phyloP scores from a whole-genome alignment of 176 grass and related monocot genomes.

The Oropetium thomaeum region DNA sequence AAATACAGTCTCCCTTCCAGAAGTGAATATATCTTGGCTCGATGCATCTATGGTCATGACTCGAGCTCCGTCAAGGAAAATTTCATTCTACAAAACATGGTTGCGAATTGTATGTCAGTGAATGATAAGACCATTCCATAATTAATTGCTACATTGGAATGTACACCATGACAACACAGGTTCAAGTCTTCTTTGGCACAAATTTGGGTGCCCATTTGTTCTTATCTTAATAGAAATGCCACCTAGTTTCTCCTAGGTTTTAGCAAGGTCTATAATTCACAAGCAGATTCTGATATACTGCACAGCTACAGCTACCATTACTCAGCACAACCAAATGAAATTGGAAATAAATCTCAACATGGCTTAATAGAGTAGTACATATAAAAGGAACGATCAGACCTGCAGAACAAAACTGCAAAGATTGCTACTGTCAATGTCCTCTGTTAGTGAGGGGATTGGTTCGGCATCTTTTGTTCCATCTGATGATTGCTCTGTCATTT shows the following conservation, averaged over 20 bases:
- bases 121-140: not conserved
- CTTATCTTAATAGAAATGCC: too few relatives aligned
- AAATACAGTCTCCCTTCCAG: slow-evolving; percentile 57
- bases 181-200: too few relatives aligned
- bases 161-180: too few relatives aligned
- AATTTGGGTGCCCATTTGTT: too few relatives aligned
- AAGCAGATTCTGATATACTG: not conserved
- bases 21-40: slow-evolving; percentile 58
- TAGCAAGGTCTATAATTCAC: not conserved
- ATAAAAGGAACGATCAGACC: too few relatives aligned
- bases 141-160: not conserved
- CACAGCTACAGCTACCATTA: slow-evolving; percentile 1
- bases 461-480: slow-evolving; percentile 11
- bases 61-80: slow-evolving; percentile 69
- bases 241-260: too few relatives aligned
- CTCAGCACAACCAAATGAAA: not conserved
- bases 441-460: not conserved
- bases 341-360: slow-evolving; percentile 1
- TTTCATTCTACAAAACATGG: slow-evolving; percentile 62
- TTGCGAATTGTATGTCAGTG: not conserved
- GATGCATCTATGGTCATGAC: slow-evolving; percentile 86
- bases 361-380: not conserved
- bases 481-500: slow-evolving; percentile 46
- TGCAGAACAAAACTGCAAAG: slow-evolving; percentile 53
- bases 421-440: slow-evolving; percentile 23